These are phyloP conservation scores for Rhypophila decipiens DNA, from an alignment of 495 filamentous ascomycete species.

Conservation along the genomic window DNA sequence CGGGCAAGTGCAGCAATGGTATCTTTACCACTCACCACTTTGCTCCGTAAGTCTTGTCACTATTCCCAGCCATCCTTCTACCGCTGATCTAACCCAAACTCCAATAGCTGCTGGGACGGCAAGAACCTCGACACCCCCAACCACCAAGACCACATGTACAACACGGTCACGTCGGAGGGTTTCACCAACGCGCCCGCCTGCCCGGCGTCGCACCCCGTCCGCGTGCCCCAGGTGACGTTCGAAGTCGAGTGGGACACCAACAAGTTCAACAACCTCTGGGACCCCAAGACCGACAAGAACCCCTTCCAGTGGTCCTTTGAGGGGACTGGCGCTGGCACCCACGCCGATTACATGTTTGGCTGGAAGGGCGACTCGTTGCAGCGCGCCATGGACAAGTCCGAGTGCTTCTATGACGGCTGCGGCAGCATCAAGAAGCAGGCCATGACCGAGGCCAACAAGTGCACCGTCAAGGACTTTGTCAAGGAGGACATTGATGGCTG, in stretches of 20 bases:
- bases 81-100: too few relatives aligned
- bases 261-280: constrained; percentile 39
- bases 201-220: constrained; percentile 41
- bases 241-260: constrained; percentile 46
- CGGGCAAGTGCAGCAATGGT: constrained; percentile 34
- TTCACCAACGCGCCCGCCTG: constrained; percentile 36
- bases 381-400: constrained; percentile 29
- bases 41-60: too few relatives aligned
- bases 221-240: constrained; percentile 41
- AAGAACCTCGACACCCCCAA: constrained; percentile 50
- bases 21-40: constrained; percentile 37
- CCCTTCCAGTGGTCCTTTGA: constrained; percentile 31
- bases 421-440: constrained; percentile 32
- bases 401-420: constrained; percentile 32
- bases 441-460: constrained; percentile 32
- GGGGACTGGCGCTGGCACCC: constrained; percentile 11
- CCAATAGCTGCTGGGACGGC: too few relatives aligned
- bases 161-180: constrained; percentile 30
- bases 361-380: too few relatives aligned
- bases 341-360: constrained; percentile 15
- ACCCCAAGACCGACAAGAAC: constrained; percentile 33
- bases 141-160: constrained; percentile 48
- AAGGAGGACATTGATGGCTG: constrained; percentile 38
- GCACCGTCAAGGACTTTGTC: constrained; percentile 31
- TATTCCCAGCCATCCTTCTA: too few relatives aligned